Conservation (phyloP, 2,329 filamentous ascomycete genomes). For the Aspergillus intermedius region DNA sequence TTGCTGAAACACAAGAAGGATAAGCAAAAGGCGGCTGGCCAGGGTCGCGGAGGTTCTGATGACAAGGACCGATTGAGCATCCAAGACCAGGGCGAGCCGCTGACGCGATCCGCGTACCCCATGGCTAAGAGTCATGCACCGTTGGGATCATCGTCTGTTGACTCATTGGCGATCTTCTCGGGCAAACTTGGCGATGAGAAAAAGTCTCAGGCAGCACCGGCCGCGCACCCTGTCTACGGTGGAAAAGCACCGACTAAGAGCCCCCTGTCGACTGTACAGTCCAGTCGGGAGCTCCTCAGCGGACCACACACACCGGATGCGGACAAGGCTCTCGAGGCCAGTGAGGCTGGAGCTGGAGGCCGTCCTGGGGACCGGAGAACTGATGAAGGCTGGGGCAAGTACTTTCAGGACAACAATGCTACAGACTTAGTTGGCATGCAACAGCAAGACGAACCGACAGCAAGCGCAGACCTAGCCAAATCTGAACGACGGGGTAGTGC, state of each 20-base stretch:
- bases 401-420: slow-evolving; percentile 36
- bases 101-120: slow-evolving; percentile 37
- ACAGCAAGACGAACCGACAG: slow-evolving; percentile 20
- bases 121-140: slow-evolving; percentile 40
- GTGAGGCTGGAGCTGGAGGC: slow-evolving; percentile 8
- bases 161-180: slow-evolving; percentile 37
- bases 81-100: slow-evolving; percentile 40
- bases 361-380: slow-evolving; percentile 35
- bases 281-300: slow-evolving; percentile 18
- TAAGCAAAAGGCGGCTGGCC: slow-evolving; percentile 40
- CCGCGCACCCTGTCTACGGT: slow-evolving; percentile 12
- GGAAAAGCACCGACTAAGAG: slow-evolving; percentile 18
- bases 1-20: slow-evolving; percentile 57
- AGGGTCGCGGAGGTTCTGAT: slow-evolving; percentile 43
- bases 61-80: slow-evolving; percentile 52
- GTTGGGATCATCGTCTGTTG: slow-evolving; percentile 26
- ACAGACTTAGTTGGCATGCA: slow-evolving; percentile 19
- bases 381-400: slow-evolving; percentile 45
- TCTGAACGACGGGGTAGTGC: slow-evolving; percentile 34
- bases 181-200: slow-evolving; percentile 26
- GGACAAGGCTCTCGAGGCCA: slow-evolving; percentile 15
- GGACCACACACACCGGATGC: slow-evolving; percentile 13
- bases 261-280: slow-evolving; percentile 24
- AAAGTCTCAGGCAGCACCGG: slow-evolving; percentile 24
- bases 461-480: slow-evolving; percentile 23